Base-by-base conservation (phyloP, 2,329 filamentous ascomycete species). In the Neofusicoccum cordaticola region DNA sequence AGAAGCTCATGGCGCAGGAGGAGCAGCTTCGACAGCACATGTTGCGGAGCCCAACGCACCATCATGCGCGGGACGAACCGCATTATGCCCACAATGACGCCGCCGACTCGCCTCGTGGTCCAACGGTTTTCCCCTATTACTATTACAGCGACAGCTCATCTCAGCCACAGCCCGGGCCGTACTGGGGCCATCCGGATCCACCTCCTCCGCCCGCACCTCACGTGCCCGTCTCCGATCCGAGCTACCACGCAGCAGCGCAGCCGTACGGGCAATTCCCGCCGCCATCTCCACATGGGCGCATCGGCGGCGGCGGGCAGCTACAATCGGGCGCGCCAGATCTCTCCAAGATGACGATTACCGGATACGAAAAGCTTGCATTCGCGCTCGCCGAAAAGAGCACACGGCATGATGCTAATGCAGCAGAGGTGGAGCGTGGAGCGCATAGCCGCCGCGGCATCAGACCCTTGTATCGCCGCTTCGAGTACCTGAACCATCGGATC, bases 391-490 rank as follows among this genome's bases (percentile, higher is more conserved):
- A 73, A 61, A 39, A 34, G 64, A 12, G 45, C 71, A 27, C 73
- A 74, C 66, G 65, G 66, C 31, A 69, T 70, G 19, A 66, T 48
- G 66, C 69, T 67, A 66, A 65, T 31, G 27, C 27, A 9, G 37
- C 37, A 39, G 37, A 39, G 27, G 27, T 31, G 64, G 35, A 53
- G 19, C 45, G 51, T 39, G 48, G 45, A 48, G 53, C 44, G 35
- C 37, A 17, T 19, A 42, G 27, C 12, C 17, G 22, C 27, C 48
- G 41, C 12, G 63, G 67, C 15, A 71, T 77, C 7, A 70, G 71
- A 8, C 91, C 92, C 0, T 84, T 96, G 65, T 97, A 96, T 75
- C 87, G 93, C 48, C 89, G 89, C 64, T 97, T 97, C 71, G 89
- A 91, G 73, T 84, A 86, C 11, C 79, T 97, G 17, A 93, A 95